A percentile compares a stretch with the other conserved stretches of the same genome.
These are phyloP conservation scores for Umbelopsis ramanniana DNA, from an alignment of 192 early-diverging fungal species.

Conservation along the genomic window DNA sequence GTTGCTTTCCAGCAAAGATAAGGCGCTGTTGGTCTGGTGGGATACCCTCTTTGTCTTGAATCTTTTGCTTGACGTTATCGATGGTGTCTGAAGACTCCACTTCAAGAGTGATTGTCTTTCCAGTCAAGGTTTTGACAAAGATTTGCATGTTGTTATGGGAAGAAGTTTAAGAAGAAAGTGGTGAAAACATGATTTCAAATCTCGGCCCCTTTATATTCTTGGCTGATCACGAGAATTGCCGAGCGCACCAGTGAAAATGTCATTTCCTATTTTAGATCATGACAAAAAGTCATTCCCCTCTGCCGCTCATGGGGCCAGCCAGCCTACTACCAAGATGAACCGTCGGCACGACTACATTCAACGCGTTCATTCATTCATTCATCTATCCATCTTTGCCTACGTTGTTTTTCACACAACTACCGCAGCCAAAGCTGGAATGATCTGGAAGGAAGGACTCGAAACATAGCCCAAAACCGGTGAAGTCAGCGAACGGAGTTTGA, in stretches of 20 bases:
- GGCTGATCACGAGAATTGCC: constrained; percentile 13
- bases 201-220: constrained; percentile 12
- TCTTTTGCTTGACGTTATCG: constrained; percentile 58
- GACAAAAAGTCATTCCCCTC: neutral
- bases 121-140: constrained; percentile 64
- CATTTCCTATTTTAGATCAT: constrained; percentile 12
- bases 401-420: neutral
- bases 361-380: neutral
- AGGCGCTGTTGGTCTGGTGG: constrained; percentile 84
- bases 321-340: neutral
- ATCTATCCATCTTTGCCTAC: neutral
- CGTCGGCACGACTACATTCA: too few species aligned
- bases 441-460: neutral
- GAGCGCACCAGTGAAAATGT: constrained; percentile 5
- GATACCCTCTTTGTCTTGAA: constrained; percentile 61
- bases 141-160: constrained; percentile 55
- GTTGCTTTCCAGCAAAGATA: constrained; percentile 83
- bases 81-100: constrained; percentile 61
- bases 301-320: neutral
- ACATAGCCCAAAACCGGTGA: constrained; percentile 7
- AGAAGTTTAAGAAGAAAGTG: neutral
- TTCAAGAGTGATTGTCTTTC: constrained; percentile 63
- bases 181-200: neutral
- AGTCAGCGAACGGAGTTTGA: constrained; percentile 6
- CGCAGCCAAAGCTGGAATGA: neutral